Evolutionary conservation across 2,329 filamentous ascomycete species (phyloP), one percentile per base, ranked within the genome.

Genomic region (Monosporascus sp.): DNA sequence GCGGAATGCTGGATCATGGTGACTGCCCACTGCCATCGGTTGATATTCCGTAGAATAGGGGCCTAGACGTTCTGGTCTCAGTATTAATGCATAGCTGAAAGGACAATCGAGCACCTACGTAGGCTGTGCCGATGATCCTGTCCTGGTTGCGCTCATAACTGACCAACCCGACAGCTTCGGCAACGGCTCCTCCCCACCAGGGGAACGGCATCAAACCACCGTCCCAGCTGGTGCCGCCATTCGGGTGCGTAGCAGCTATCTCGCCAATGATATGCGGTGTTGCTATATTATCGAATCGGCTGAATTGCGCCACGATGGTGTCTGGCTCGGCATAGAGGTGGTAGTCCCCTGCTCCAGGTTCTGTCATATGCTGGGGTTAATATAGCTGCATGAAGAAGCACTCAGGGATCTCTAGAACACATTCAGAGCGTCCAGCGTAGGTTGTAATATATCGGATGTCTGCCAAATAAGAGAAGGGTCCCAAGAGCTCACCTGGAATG

Each of bases 61-160:
- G 76, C 75, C 67, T 69, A 44, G 9, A 14, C 9, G 31, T 2
- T 35, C 31, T 14, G 9, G 31, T 14, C 9, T 35, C 31, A 35
- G 31, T 35, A 35, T 35, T 35, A 35, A 2, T 35, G 31, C 31
- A 14, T 35, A 14, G 11, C 4, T 35, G 11, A 5, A 4, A 9
- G 15, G 45, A 20, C 43, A 44, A 22, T 38, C 5, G n/a, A 27
- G 49, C 31, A 57, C 61, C 38, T 55, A 69, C 74, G 56, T 80
- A 82, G 50, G 75, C 72, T 1, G 77, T 75, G 6, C 79, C 80
- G 2, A 76, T 75, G 45, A 85, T 75, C 20, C 77, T 75, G 59
- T 85, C 81, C 3, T 76, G 74, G 67, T 88, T 88, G 52, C 84
- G 75, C 73, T 88, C 85, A 31, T 81, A 80, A 18, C 83, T 81